Conservation (phyloP, 192 early-diverging fungal genomes). For the Umbelopsis ramanniana region DNA sequence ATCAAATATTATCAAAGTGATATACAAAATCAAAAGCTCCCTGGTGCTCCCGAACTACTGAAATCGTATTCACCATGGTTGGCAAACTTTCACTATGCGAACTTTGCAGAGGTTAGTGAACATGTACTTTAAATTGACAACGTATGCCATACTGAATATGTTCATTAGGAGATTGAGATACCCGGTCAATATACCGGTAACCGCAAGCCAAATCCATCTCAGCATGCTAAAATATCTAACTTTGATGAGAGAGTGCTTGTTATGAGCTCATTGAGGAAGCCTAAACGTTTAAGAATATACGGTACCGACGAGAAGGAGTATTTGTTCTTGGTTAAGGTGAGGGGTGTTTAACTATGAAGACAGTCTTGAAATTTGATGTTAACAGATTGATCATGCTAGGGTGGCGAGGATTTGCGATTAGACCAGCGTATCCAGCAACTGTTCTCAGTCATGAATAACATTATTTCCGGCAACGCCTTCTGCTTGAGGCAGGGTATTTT, state of each 20-base stretch:
- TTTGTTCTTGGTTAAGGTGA: slow-evolving; percentile 74
- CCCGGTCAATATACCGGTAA: slow-evolving; percentile 76
- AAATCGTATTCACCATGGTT: slow-evolving; percentile 76
- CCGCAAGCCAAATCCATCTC: slow-evolving; percentile 53
- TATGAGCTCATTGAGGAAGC: slow-evolving; percentile 73
- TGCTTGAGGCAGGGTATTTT: slow-evolving; percentile 60
- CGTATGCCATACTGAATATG: not conserved
- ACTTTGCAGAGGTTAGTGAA: slow-evolving; percentile 32
- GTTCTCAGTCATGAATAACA: slow-evolving; percentile 78
- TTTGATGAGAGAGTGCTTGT: slow-evolving; percentile 69
- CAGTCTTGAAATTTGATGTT: not conserved
- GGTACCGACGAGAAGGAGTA: slow-evolving; percentile 79
- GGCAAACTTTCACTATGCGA: slow-evolving; percentile 35
- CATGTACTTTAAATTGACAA: not conserved
- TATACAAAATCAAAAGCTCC: slow-evolving; percentile 48
- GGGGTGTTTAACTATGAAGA: not conserved
- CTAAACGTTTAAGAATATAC: slow-evolving; percentile 70
- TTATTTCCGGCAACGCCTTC: slow-evolving; percentile 57
- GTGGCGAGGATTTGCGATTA: slow-evolving; percentile 80
- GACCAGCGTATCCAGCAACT: slow-evolving; percentile 82
- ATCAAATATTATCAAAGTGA: slow-evolving; percentile 46
- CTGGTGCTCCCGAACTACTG: slow-evolving; percentile 46
- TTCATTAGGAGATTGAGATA: slow-evolving; percentile 62
- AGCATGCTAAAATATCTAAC: slow-evolving; percentile 62
- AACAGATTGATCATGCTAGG: slow-evolving; percentile 40